Evolutionary conservation across 805 yeast species (phyloP).

Genomic region (Zygoascus flipseniorum): DNA sequence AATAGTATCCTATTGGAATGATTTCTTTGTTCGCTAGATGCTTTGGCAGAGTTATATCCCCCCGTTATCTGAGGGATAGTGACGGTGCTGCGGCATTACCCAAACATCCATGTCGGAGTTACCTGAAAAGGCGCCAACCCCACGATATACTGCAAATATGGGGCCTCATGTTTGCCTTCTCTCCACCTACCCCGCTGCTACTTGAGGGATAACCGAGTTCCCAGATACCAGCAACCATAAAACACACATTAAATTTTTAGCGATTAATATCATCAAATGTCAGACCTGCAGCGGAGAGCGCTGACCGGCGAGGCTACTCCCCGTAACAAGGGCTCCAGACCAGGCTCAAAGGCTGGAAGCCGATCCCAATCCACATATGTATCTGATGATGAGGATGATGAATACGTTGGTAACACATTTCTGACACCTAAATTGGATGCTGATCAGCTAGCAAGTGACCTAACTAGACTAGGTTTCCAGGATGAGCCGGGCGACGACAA

Average conservation of each 20-base stretch:
- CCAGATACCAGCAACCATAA: too few relatives aligned
- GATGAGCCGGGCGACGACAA: conserved; percentile 1
- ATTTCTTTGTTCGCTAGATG: too few relatives aligned
- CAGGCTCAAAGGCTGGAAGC: not conserved
- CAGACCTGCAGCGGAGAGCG: not conserved
- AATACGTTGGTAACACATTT: conserved; percentile 15
- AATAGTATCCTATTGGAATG: too few relatives aligned
- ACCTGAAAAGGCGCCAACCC: too few relatives aligned
- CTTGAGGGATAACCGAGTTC: too few relatives aligned
- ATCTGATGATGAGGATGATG: conserved; percentile 15
- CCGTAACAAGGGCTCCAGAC: not conserved
- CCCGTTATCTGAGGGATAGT: too few relatives aligned
- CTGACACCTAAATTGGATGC: conserved; percentile 11
- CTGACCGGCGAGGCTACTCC: not conserved
- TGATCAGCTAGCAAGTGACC: conserved; percentile 11
- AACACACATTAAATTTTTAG: not conserved
- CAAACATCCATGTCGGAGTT: too few relatives aligned
- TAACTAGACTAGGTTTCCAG: conserved; percentile 9
- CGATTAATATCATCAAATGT: not conserved
- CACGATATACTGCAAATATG: too few relatives aligned
- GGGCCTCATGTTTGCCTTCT: too few relatives aligned
- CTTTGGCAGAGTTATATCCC: too few relatives aligned
- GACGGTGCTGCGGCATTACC: too few relatives aligned
- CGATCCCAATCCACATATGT: not conserved
- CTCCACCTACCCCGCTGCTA: too few relatives aligned